Evolutionary conservation across 2,329 filamentous ascomycete genomes (phyloP).

Genomic region (Herpomyces periplanetae): DNA sequence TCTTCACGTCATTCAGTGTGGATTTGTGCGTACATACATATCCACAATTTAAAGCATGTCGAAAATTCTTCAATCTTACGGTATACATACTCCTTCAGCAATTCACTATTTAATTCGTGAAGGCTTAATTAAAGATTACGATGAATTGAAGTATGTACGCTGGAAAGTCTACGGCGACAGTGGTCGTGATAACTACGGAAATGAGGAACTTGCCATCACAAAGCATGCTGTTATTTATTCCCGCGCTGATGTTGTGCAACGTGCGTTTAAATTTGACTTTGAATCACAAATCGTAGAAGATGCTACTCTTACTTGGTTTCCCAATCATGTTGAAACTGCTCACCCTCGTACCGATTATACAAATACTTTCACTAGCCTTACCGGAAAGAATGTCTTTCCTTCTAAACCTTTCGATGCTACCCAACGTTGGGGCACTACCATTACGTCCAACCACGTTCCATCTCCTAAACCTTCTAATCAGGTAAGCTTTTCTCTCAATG

Average conservation of each 20-base stretch:
- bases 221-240: conserved; percentile 52
- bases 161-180: conserved; percentile 24
- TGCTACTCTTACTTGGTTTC: conserved; percentile 49
- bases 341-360: background rate
- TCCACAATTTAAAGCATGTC: conserved; percentile 4
- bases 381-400: background rate
- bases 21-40: conserved; percentile 3
- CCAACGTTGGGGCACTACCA: conserved; percentile 3
- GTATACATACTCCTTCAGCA: conserved; percentile 53
- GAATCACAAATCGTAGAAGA: conserved; percentile 62
- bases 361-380: background rate
- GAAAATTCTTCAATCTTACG: conserved; percentile 64
- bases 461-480: conserved; percentile 5
- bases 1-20: conserved; percentile 1
- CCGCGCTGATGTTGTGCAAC: conserved; percentile 40
- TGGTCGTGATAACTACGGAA: conserved; percentile 10
- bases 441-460: conserved; percentile 5
- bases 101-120: conserved; percentile 50
- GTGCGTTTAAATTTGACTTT: conserved; percentile 45
- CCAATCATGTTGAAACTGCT: conserved; percentile 7
- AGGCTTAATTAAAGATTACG: conserved; percentile 24
- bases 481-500: conserved; percentile 5
- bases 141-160: conserved; percentile 22
- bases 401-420: conserved; percentile 1
- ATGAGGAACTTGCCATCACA: conserved; percentile 48